These are phyloP conservation scores for Podaxis sp. DNA, from an alignment of 768 basidiomycete genomes.

Conservation along the genomic window DNA sequence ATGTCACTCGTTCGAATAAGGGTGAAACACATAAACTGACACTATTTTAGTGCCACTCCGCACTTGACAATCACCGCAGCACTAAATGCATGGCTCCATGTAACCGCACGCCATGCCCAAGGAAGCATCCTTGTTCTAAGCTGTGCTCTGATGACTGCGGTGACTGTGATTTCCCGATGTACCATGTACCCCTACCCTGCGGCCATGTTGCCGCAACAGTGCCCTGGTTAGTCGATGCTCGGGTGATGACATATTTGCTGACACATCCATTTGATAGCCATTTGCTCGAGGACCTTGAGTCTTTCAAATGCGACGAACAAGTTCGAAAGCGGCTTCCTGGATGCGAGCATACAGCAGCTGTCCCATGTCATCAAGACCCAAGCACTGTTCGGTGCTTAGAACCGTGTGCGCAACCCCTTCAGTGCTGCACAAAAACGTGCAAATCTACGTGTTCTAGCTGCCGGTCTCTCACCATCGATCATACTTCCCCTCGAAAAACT, in stretches of 20 bases:
- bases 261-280: constrained; percentile 33
- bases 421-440: constrained; percentile 41
- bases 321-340: constrained; percentile 44
- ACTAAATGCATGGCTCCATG: constrained; percentile 51
- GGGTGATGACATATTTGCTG: neutral
- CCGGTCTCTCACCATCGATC: too few relatives aligned
- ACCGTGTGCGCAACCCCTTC: constrained; percentile 43
- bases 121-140: constrained; percentile 58
- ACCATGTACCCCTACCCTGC: constrained; percentile 53
- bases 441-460: too few relatives aligned
- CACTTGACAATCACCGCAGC: constrained; percentile 52
- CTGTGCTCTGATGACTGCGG: constrained; percentile 55
- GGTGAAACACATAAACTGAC: neutral
- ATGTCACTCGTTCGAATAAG: constrained; percentile 6
- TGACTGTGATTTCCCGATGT: constrained; percentile 46
- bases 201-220: constrained; percentile 47
- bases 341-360: constrained; percentile 53
- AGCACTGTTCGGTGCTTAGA: constrained; percentile 36
- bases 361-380: constrained; percentile 50
- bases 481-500: too few relatives aligned
- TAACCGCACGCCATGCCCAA: constrained; percentile 44
- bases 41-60: constrained; percentile 54
- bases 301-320: neutral
- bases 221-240: constrained; percentile 43
- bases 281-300: constrained; percentile 42